A percentile compares a stretch with the other conserved stretches of the same genome.
Conservation (phyloP, 2,329 filamentous ascomycete species). For the Mycosphaerelloides madeirae region DNA sequence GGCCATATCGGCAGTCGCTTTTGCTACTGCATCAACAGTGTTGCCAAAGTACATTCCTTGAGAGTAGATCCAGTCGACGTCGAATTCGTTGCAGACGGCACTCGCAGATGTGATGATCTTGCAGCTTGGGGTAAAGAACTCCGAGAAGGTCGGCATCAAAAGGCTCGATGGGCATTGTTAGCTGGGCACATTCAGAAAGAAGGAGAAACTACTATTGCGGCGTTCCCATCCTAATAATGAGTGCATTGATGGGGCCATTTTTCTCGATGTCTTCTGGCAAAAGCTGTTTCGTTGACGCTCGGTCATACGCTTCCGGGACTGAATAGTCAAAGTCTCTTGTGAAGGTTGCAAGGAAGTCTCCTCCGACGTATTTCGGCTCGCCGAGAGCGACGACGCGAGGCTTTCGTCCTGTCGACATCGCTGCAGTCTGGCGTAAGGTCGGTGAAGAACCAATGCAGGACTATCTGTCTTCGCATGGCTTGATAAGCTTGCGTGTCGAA, state of each 20-base stretch:
- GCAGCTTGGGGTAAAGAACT: constrained; percentile 39
- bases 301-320: constrained; percentile 37
- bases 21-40: constrained; percentile 46
- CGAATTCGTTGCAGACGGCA: constrained; percentile 31
- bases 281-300: constrained; percentile 33
- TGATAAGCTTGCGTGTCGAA: no score
- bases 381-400: constrained; percentile 40
- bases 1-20: constrained; percentile 37
- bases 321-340: constrained; percentile 37
- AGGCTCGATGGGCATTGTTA: constrained; percentile 32
- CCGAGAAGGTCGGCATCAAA: constrained; percentile 45
- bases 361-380: constrained; percentile 35
- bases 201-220: constrained; percentile 38
- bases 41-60: constrained; percentile 47
- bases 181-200: no score
- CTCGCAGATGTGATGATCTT: constrained; percentile 46
- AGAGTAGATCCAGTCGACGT: constrained; percentile 16
- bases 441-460: no score
- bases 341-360: constrained; percentile 41
- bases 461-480: no score
- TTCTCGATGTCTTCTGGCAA: constrained; percentile 29
- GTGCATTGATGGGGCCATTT: constrained; percentile 43
- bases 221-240: constrained; percentile 50
- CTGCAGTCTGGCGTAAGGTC: not conserved
- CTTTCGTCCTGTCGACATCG: not conserved